Conservation (phyloP, 345 rosid species). For the Capsella bursapastoris region DNA sequence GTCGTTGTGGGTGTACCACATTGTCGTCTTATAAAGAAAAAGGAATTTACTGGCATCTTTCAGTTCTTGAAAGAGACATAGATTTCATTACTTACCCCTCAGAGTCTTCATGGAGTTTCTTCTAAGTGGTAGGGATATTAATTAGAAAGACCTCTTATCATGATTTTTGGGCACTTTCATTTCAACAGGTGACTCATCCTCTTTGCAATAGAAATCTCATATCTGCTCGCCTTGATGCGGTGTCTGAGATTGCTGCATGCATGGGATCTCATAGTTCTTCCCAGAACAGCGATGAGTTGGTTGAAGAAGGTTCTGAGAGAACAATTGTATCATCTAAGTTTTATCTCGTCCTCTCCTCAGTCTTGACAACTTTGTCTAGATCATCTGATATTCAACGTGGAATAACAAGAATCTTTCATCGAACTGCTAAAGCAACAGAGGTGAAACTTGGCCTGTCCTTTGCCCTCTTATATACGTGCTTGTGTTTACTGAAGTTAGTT, state of each 20-base stretch:
- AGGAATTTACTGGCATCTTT: conserved; percentile 13
- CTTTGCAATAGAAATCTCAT: conserved; percentile 82
- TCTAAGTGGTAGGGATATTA: background rate
- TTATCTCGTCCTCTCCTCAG: conserved; percentile 62
- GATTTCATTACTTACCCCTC: conserved; percentile 9
- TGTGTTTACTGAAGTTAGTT: background rate
- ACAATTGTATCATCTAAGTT: conserved; percentile 52
- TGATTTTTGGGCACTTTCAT: conserved; percentile 24
- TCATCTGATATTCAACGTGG: conserved; percentile 95
- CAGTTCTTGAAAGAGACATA: conserved; percentile 17
- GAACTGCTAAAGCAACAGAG: conserved; percentile 88
- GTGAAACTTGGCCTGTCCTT: conserved; percentile 49
- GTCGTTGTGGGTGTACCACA: conserved; percentile 5
- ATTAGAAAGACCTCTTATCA: background rate
- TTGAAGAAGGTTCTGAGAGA: conserved; percentile 51
- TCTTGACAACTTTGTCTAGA: conserved; percentile 76
- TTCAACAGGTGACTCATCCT: conserved; percentile 87
- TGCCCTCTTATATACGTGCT: conserved; percentile 23
- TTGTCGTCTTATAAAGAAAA: background rate
- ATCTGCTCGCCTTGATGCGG: conserved; percentile 94
- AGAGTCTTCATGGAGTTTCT: background rate
- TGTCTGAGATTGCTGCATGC: conserved; percentile 87
- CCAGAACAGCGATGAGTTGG: conserved; percentile 44
- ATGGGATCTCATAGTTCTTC: conserved; percentile 67
- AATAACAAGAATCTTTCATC: conserved; percentile 91